These are phyloP conservation scores for Beauveria sp. DNA, from an alignment of 2,329 filamentous ascomycete genomes.

Conservation along the genomic window DNA sequence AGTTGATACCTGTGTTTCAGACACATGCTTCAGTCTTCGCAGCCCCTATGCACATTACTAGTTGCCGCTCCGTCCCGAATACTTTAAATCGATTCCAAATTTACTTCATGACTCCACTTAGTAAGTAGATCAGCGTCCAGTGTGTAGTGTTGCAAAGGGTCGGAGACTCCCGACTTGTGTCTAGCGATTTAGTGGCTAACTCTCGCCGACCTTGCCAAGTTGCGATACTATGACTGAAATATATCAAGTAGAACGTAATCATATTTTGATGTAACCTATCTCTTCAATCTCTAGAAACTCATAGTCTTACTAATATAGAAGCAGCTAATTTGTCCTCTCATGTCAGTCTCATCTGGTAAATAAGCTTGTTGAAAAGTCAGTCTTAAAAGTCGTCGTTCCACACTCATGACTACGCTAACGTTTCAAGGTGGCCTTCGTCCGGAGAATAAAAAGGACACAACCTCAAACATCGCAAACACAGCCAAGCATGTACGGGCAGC, in stretches of 20 bases:
- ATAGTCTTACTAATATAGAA: neutral
- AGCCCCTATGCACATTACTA: neutral
- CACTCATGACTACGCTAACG: neutral
- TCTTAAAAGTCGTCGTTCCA: neutral
- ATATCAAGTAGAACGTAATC: neutral
- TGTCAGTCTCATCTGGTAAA: neutral
- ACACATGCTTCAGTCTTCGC: neutral
- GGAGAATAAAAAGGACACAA: neutral
- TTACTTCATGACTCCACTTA: neutral
- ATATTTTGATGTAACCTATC: neutral
- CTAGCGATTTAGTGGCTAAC: neutral
- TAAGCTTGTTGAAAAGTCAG: neutral
- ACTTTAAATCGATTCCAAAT: slow-evolving; percentile 4
- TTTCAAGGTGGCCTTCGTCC: neutral
- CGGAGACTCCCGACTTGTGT: neutral
- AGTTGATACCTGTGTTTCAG: slow-evolving; percentile 5
- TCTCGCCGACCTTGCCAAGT: neutral
- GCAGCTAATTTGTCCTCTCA: neutral
- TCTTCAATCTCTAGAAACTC: neutral
- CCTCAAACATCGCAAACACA: neutral
- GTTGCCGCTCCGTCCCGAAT: neutral
- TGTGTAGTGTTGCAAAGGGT: neutral
- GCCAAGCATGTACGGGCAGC: neutral
- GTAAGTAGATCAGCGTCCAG: neutral
- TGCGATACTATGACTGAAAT: neutral